Evolutionary conservation across 106 monocot genomes (phyloP), one percentile per base, ranked within the genome.

Genomic region (Ottelia alismoides): DNA sequence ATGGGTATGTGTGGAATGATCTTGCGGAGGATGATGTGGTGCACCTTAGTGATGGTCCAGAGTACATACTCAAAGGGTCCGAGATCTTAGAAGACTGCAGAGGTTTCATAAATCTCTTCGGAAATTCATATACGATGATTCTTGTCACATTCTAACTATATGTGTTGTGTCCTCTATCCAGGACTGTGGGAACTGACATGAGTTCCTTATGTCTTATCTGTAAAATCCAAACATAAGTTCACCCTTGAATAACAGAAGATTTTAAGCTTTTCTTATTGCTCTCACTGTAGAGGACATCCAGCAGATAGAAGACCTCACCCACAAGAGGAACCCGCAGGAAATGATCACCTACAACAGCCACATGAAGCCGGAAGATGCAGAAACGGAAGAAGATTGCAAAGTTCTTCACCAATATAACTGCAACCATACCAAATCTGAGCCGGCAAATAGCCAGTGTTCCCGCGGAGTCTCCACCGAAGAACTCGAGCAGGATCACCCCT

Each of bases 1-100:
- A 83, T 55, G 92, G 92, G 9, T 92, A 87, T 40, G 92, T 92
- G 28, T 92, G 92, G 92, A 92, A 92, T 31, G 92, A 92, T 60
- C 30, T 92, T 43, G 71, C 77, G 22, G 87, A 87, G 63, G 77
- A 79, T 63, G 92, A 92, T 51, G 53, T 77, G 45, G 77, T 92
- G 53, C 73, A 83, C 55, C 87, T 87, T 26, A 72, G 79, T 7
- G 79, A 92, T 28, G 92, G 92, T 25, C 72, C 64, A 11, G 92
- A 92, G 61, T 92, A 87, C 71, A 69, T 92, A 19, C 92, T 92
- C 69, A 92, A 92, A 45, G 92, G 92, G 58, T 92, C 92, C 1
- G 87, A 87, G 72, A 74, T 92, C 73, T 54, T 87, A 48, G 65
- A 65, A 11, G 76, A 68, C 35, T 59, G 51, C 29, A 53, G 70